Percentiles rank a stretch among this genome's conserved stretches.
phyloP scores from a whole-genome alignment of 176 grass and related monocot genomes.

The Aegilops speltoides region DNA sequence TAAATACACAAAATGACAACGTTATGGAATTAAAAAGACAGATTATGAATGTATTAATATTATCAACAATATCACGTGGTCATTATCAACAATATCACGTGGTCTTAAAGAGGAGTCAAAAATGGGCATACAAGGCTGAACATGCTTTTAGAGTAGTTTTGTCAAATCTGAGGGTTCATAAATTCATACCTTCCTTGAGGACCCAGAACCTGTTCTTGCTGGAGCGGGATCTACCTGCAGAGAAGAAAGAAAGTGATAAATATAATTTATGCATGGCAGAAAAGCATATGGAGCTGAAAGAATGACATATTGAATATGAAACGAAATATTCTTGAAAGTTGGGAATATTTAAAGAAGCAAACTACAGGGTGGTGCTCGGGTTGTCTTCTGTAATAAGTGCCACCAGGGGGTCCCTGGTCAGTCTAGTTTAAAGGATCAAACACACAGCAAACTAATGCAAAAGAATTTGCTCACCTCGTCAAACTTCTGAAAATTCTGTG shows the following conservation, averaged over 20 bases:
- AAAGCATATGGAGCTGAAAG: not conserved
- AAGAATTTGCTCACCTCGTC: slow-evolving; percentile 79
- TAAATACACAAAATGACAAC: slow-evolving; percentile 10
- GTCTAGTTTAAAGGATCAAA: not conserved
- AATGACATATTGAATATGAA: slow-evolving; percentile 7
- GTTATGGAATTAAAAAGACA: not conserved
- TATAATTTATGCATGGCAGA: not conserved
- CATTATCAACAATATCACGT: not conserved
- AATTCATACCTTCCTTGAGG: slow-evolving; percentile 46
- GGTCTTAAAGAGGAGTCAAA: not conserved
- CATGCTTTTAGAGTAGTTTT: not conserved
- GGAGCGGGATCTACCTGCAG: slow-evolving; percentile 28
- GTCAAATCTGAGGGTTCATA: slow-evolving; percentile 11
- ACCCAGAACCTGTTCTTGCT: slow-evolving; percentile 30
- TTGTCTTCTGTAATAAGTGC: not conserved
- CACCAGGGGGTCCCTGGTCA: too few relatives aligned
- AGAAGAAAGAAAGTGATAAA: not conserved
- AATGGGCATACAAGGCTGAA: slow-evolving; percentile 1
- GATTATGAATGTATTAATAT: not conserved
- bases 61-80: not conserved
- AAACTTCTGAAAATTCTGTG: slow-evolving; percentile 92
- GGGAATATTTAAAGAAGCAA: not conserved
- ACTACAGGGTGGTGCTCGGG: not conserved
- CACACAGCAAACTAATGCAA: not conserved
- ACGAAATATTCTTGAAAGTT: not conserved